phyloP scores from a whole-genome alignment of 1,139 yeast species.

The Entelexis sorbosivorans region DNA sequence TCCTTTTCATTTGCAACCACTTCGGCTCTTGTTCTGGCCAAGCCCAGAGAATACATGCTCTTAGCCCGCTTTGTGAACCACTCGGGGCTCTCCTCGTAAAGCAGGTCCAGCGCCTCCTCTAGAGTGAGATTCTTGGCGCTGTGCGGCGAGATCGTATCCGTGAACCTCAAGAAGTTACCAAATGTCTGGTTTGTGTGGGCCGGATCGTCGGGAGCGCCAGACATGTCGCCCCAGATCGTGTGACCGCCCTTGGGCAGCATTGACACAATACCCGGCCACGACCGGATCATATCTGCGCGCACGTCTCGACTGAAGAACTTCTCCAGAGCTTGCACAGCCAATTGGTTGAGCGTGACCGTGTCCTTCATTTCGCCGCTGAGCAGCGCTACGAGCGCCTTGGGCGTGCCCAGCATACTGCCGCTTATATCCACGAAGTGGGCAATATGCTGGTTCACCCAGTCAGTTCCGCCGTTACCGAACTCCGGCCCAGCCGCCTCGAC shows the following conservation, averaged over 20 bases:
- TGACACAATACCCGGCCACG: slow-evolving; percentile 89
- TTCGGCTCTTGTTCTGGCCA: slow-evolving; percentile 51
- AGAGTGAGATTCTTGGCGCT: slow-evolving; percentile 52
- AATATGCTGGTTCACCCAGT: slow-evolving; percentile 78
- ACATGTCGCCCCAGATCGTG: slow-evolving; percentile 65
- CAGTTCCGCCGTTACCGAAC: slow-evolving; percentile 71
- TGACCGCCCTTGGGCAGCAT: slow-evolving; percentile 96
- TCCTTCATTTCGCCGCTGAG: slow-evolving; percentile 97
- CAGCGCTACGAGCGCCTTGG: slow-evolving; percentile 82
- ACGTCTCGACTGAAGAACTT: slow-evolving; percentile 85
- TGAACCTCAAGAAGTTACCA: slow-evolving; percentile 69
- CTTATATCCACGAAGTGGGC: slow-evolving; percentile 76
- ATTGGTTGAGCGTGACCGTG: slow-evolving; percentile 81
- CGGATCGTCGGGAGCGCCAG: slow-evolving; percentile 41
- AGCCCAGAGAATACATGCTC: slow-evolving; percentile 69
- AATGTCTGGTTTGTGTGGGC: slow-evolving; percentile 37
- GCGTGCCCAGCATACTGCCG: slow-evolving; percentile 84
- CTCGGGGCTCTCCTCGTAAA: slow-evolving; percentile 54
- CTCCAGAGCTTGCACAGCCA: slow-evolving; percentile 90
- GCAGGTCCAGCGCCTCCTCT: slow-evolving; percentile 51
- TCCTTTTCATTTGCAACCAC: slow-evolving; percentile 51
- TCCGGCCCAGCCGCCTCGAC: slow-evolving; percentile 72
- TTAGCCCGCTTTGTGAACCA: slow-evolving; percentile 61
- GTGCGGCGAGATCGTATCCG: slow-evolving; percentile 35
- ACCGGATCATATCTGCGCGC: slow-evolving; percentile 68